Percentiles rank a stretch among this genome's conserved stretches.
Conservation (phyloP, 768 basidiomycete species). For the Mycena crocata region DNA sequence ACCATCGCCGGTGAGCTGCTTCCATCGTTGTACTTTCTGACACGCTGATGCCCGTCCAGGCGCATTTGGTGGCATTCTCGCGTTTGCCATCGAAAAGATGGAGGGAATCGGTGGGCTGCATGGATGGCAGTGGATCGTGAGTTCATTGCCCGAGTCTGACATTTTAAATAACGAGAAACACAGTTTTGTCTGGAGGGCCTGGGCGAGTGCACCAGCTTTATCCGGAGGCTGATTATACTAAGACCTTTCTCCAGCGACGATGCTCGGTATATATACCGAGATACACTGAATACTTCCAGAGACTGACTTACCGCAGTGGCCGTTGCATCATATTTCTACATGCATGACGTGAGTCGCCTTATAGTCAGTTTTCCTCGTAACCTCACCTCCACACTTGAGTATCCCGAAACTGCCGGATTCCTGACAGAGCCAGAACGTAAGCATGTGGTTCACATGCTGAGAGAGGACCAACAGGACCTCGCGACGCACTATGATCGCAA, state of each 20-base stretch:
- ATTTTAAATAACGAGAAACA: neutral
- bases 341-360: constrained; percentile 59
- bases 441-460: constrained; percentile 53
- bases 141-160: constrained; percentile 9
- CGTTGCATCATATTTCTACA: constrained; percentile 58
- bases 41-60: too few species aligned
- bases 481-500: constrained; percentile 57
- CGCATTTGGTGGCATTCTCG: constrained; percentile 59
- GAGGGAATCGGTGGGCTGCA: constrained; percentile 51
- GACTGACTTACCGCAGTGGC: constrained; percentile 41
- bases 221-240: neutral
- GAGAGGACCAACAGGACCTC: constrained; percentile 56
- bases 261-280: constrained; percentile 12
- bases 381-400: constrained; percentile 44
- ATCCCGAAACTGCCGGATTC: constrained; percentile 70
- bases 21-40: too few species aligned
- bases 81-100: constrained; percentile 60
- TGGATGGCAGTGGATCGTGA: constrained; percentile 65
- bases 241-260: constrained; percentile 14
- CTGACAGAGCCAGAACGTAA: constrained; percentile 57
- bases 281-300: neutral
- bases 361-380: neutral
- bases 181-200: constrained; percentile 63
- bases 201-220: constrained; percentile 19
- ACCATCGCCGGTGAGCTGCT: constrained; percentile 44